Evolutionary conservation across 73 alveolate genomes (phyloP).

Genomic region (Breviolum minutum): DNA sequence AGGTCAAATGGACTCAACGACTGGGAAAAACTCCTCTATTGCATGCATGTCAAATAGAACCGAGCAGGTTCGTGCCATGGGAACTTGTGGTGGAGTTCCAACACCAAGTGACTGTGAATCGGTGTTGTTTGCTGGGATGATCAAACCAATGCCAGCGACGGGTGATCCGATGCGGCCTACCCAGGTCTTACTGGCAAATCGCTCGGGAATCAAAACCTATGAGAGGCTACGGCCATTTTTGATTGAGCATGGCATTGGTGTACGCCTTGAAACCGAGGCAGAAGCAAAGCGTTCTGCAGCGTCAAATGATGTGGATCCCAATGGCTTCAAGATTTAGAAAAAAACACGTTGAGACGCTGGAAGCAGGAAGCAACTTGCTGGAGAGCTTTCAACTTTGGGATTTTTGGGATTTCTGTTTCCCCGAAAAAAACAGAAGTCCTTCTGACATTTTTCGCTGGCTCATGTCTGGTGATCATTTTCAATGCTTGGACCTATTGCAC

Average conservation of each 20-base stretch:
- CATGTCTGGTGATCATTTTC: too few species aligned
- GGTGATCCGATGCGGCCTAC: conserved; percentile 33
- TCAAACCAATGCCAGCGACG: conserved; percentile 12
- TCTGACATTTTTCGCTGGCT: too few species aligned
- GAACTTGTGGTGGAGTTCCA: conserved; percentile 2
- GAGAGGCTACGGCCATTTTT: conserved; percentile 3
- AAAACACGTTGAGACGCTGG: neutral
- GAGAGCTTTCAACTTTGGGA: neutral
- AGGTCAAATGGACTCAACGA: conserved; percentile 30
- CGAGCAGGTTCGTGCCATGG: conserved; percentile 1
- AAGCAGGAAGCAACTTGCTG: too few species aligned
- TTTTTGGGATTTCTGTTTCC: too few species aligned
- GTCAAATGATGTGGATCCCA: neutral
- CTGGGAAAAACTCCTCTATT: neutral
- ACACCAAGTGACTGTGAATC: conserved; percentile 1
- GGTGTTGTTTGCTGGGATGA: conserved; percentile 6
- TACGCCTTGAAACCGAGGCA: conserved; percentile 35
- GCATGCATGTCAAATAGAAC: conserved; percentile 16
- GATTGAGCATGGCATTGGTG: conserved; percentile 17
- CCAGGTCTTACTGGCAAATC: conserved; percentile 24
- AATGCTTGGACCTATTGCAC: too few species aligned
- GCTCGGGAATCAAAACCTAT: conserved; percentile 12
- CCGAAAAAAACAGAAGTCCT: too few species aligned
- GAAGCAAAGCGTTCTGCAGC: conserved; percentile 23
- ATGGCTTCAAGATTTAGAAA: conserved; percentile 6